Evolutionary conservation across 306 rosid species (phyloP).

Genomic region (Ziziphus jujuba): DNA sequence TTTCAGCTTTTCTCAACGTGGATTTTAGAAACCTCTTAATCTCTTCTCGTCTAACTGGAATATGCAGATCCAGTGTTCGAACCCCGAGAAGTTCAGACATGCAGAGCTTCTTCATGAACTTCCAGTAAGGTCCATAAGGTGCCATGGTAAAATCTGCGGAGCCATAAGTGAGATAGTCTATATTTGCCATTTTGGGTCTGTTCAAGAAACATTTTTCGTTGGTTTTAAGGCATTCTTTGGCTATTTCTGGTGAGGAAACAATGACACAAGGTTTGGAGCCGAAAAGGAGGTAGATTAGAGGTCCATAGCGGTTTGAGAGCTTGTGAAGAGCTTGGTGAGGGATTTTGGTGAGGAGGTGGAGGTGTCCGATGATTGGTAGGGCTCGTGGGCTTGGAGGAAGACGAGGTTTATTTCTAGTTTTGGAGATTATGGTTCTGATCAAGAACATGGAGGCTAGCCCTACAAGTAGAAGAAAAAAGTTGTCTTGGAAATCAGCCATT

Average conservation of each 20-base stretch:
- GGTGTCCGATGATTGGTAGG: conserved; percentile 67
- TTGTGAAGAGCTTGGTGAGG: conserved; percentile 60
- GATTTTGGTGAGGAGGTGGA: conserved; percentile 43
- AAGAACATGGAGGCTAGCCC: conserved; percentile 33
- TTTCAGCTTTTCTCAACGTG: conserved; percentile 25
- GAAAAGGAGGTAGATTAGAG: conserved; percentile 50
- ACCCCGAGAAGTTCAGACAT: conserved; percentile 70
- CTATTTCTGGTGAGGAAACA: conserved; percentile 62
- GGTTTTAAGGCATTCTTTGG: conserved; percentile 55
- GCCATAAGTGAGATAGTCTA: conserved; percentile 57
- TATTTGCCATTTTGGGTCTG: conserved; percentile 43
- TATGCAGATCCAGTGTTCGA: conserved; percentile 38
- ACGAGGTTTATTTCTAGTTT: conserved; percentile 20
- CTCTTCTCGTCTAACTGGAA: conserved; percentile 52
- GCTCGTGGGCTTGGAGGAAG: conserved; percentile 54
- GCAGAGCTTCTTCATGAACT: conserved; percentile 66
- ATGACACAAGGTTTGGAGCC: conserved; percentile 56
- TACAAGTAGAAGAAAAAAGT: conserved; percentile 23
- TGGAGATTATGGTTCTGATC: conserved; percentile 31
- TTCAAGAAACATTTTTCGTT: conserved; percentile 52
- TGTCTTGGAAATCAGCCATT: conserved; percentile 39
- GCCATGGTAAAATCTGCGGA: conserved; percentile 53
- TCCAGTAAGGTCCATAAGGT: conserved; percentile 74
- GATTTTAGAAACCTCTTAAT: conserved; percentile 25
- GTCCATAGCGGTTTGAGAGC: conserved; percentile 58